These are phyloP conservation scores for Begonia masoniana DNA, from an alignment of 306 rosid genomes.

Conservation along the genomic window DNA sequence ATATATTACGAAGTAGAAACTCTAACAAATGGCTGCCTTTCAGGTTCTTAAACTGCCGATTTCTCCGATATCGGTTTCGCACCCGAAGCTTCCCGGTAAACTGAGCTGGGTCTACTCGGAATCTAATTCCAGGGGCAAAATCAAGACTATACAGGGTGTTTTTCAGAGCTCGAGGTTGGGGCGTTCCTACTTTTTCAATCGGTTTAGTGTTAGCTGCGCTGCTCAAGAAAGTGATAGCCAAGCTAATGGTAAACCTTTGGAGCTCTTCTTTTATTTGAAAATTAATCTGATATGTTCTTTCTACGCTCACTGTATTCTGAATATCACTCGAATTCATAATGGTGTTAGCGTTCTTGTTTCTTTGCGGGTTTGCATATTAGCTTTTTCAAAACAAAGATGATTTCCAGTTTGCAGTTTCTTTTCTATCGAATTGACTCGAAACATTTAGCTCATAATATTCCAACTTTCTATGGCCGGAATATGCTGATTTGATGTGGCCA, in stretches of 20 bases:
- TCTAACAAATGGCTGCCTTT: slow-evolving; percentile 42
- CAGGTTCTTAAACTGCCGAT: slow-evolving; percentile 43
- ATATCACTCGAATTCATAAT: too few species aligned
- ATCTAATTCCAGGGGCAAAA: slow-evolving; percentile 22
- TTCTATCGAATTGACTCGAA: too few species aligned
- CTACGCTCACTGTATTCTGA: neutral
- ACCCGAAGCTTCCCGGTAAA: slow-evolving; percentile 29
- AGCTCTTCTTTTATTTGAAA: neutral
- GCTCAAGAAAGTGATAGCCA: slow-evolving; percentile 16
- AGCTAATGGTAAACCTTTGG: slow-evolving; percentile 28
- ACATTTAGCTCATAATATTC: too few species aligned
- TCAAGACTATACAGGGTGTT: slow-evolving; percentile 18
- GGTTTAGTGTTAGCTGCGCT: slow-evolving; percentile 34
- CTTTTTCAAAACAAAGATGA: too few species aligned
- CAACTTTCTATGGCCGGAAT: too few species aligned
- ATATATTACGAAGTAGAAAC: slow-evolving; percentile 3
- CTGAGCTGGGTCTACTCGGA: slow-evolving; percentile 23
- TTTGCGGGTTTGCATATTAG: too few species aligned
- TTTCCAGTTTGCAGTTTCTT: too few species aligned
- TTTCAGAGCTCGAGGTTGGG: slow-evolving; percentile 15
- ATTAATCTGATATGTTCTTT: neutral
- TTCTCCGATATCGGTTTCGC: slow-evolving; percentile 43
- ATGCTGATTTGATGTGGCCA: too few species aligned
- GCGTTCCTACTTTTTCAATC: slow-evolving; percentile 11
- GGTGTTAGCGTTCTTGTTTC: too few species aligned